Conservation (phyloP, 306 rosid genomes). For the Castanopsis chinensis region DNA sequence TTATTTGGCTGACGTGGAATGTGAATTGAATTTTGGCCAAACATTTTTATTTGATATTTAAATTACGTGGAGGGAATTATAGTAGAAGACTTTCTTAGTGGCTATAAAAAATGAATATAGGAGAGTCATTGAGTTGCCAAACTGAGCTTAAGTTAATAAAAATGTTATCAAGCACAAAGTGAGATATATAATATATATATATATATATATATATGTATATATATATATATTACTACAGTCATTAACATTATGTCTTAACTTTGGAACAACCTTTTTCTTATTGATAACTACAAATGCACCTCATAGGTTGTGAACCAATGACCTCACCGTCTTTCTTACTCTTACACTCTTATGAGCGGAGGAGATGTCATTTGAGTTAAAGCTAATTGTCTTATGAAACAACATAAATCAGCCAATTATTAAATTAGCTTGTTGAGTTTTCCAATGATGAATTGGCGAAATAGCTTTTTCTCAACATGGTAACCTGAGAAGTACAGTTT, state of each 20-base stretch:
- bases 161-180: background rate
- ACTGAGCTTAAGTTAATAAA: background rate
- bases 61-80: background rate
- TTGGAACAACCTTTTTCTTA: too few relatives aligned
- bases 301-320: too few relatives aligned
- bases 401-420: conserved; percentile 15
- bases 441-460: background rate
- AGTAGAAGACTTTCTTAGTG: background rate
- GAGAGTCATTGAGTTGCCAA: background rate
- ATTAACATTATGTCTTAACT: background rate
- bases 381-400: background rate
- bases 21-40: conserved; percentile 1
- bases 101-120: background rate
- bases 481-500: conserved; percentile 46
- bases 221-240: background rate
- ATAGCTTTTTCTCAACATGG: conserved; percentile 31
- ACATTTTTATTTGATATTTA: background rate
- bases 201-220: background rate
- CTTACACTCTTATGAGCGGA: too few relatives aligned
- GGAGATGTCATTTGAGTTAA: too few relatives aligned
- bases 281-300: too few relatives aligned
- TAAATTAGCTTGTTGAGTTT: conserved; percentile 30
- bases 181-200: background rate
- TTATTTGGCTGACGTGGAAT: conserved; percentile 4
- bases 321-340: too few relatives aligned